A percentile compares a stretch with the other conserved stretches of the same genome.
Evolutionary conservation across 2,329 filamentous ascomycete genomes (phyloP).

Genomic region (Metarhizium humberi): DNA sequence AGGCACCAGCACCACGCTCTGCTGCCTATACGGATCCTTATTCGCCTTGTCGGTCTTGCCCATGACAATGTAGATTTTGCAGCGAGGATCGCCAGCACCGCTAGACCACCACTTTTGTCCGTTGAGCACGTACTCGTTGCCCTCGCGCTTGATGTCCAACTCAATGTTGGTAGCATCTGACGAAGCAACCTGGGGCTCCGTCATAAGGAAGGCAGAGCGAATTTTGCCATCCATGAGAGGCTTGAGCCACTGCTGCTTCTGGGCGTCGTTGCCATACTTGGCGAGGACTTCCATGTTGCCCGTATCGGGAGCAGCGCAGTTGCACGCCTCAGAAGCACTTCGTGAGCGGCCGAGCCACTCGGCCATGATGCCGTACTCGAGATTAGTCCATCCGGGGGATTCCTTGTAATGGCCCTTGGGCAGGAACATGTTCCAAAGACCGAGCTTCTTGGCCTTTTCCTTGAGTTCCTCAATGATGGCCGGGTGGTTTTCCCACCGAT

Average conservation of each 20-base stretch:
- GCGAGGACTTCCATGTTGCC: slow-evolving; percentile 94
- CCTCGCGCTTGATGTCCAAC: slow-evolving; percentile 72
- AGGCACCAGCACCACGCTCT: slow-evolving; percentile 87
- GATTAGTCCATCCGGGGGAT: slow-evolving; percentile 86
- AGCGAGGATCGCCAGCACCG: slow-evolving; percentile 85
- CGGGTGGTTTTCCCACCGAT: slow-evolving; percentile 75
- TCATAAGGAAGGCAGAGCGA: slow-evolving; percentile 88
- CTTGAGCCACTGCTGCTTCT: slow-evolving; percentile 76
- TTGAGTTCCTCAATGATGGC: slow-evolving; percentile 83
- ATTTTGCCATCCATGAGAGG: slow-evolving; percentile 79
- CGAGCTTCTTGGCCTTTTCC: slow-evolving; percentile 68
- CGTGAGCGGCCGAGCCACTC: slow-evolving; percentile 86
- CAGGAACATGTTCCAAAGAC: slow-evolving; percentile 97
- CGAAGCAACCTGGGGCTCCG: slow-evolving; percentile 78
- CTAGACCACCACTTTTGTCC: slow-evolving; percentile 99
- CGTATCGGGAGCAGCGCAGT: slow-evolving; percentile 85
- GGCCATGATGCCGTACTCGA: slow-evolving; percentile 97
- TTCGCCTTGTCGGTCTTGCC: slow-evolving; percentile 78
- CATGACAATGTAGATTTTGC: slow-evolving; percentile 93
- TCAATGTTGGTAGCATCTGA: slow-evolving; percentile 91
- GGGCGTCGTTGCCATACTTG: slow-evolving; percentile 77
- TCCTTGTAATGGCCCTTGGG: slow-evolving; percentile 92
- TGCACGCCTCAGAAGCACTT: slow-evolving; percentile 76
- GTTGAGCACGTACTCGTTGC: slow-evolving; percentile 84
- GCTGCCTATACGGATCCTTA: slow-evolving; percentile 73